Conservation (phyloP, 1,139 yeast genomes). For the Saccharomyces hybrid region DNA sequence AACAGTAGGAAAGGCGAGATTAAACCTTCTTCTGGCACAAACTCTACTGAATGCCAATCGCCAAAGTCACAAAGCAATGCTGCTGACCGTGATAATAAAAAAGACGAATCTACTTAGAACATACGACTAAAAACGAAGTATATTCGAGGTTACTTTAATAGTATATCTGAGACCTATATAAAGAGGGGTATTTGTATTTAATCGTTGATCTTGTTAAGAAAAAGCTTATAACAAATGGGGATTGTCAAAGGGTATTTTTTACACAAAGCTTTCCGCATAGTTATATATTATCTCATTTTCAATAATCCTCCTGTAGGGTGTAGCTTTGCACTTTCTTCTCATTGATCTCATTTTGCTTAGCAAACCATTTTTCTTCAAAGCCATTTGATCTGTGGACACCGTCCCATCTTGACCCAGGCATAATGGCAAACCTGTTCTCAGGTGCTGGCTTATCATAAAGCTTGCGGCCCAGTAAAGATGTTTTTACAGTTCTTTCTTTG, state of each 20-base stretch:
- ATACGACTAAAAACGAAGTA: background rate
- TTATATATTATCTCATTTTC: background rate
- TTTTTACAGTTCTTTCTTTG: slow-evolving; percentile 3
- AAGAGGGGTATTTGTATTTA: background rate
- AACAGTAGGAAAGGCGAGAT: background rate
- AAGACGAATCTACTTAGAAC: slow-evolving; percentile 2
- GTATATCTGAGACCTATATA: background rate
- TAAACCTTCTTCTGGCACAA: background rate
- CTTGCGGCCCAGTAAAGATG: slow-evolving; percentile 39
- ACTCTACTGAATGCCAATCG: background rate
- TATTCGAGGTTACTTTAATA: background rate
- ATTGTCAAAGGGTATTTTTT: background rate
- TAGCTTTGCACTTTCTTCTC: slow-evolving; percentile 34
- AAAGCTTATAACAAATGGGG: background rate
- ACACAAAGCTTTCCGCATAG: background rate
- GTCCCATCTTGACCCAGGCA: slow-evolving; percentile 86
- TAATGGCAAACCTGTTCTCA: slow-evolving; percentile 65
- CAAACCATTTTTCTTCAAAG: slow-evolving; percentile 64
- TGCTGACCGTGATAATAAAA: slow-evolving; percentile 1
- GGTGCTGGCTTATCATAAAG: slow-evolving; percentile 46
- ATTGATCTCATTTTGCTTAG: slow-evolving; percentile 42
- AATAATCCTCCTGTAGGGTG: slow-evolving; percentile 36
- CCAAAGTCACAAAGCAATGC: slow-evolving; percentile 1
- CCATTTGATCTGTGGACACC: slow-evolving; percentile 90
- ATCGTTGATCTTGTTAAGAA: background rate